These are phyloP conservation scores for Monilinia fructicola DNA, from an alignment of 2,329 filamentous ascomycete species.

Conservation along the genomic window DNA sequence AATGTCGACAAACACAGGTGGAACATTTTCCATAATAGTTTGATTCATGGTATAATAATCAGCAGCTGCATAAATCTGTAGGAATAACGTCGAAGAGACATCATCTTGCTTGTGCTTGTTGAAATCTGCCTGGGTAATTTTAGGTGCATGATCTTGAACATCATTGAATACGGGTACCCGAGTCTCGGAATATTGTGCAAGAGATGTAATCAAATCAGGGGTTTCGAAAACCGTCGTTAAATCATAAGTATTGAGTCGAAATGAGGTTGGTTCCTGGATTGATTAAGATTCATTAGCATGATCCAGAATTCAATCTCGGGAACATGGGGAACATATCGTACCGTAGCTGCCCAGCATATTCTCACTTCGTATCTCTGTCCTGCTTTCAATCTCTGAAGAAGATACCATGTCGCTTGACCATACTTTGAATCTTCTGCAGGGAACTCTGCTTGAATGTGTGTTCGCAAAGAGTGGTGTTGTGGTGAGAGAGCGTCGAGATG, in stretches of 20 bases:
- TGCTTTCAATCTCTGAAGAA: conserved; percentile 68
- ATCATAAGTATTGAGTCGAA: conserved; percentile 66
- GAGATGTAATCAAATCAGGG: conserved; percentile 61
- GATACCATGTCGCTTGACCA: conserved; percentile 73
- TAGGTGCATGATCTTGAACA: conserved; percentile 27
- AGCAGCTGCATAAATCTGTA: conserved; percentile 73
- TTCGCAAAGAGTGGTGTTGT: conserved; percentile 55
- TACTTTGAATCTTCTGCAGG: conserved; percentile 52
- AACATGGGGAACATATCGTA: conserved; percentile 49
- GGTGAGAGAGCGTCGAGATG: conserved; percentile 66
- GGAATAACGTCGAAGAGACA: conserved; percentile 40
- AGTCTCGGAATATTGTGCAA: conserved; percentile 60
- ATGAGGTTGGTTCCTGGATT: conserved; percentile 78
- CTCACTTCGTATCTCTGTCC: conserved; percentile 85
- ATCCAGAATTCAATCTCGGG: conserved; percentile 5
- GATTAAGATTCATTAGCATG: conserved; percentile 26
- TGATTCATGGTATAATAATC: conserved; percentile 79
- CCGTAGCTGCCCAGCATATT: conserved; percentile 90
- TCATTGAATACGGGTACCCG: conserved; percentile 43
- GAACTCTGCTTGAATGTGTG: conserved; percentile 66
- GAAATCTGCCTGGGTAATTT: conserved; percentile 15
- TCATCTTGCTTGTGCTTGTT: conserved; percentile 25
- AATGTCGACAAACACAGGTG: conserved; percentile 73
- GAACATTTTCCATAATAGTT: conserved; percentile 71
- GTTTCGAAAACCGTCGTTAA: conserved; percentile 61